phyloP scores from a whole-genome alignment of 2,329 filamentous ascomycete species.

The Pseudocercospora fuligena region DNA sequence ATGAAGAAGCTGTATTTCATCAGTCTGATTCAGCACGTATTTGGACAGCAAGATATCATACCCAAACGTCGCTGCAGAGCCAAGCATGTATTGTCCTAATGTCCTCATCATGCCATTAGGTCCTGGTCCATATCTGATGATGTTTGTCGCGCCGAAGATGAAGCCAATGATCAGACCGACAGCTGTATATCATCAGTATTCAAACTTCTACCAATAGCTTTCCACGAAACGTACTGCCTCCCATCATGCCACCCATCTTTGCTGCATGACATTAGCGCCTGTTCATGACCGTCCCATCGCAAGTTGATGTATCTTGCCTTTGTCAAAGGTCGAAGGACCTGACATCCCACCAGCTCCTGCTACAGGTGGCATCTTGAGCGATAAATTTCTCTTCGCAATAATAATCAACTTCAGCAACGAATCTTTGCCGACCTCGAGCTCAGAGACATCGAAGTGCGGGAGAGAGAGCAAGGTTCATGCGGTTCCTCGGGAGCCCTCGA shows the following conservation, averaged over 20 bases:
- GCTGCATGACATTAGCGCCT: conserved; percentile 57
- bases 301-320: conserved; percentile 57
- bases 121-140: conserved; percentile 92
- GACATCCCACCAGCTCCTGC: conserved; percentile 38
- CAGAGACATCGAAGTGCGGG: conserved; percentile 12
- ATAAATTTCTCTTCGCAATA: background rate
- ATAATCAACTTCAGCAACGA: background rate
- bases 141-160: conserved; percentile 90
- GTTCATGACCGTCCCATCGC: background rate
- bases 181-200: conserved; percentile 58
- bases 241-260: conserved; percentile 99
- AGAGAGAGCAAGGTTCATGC: conserved; percentile 4
- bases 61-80: conserved; percentile 95
- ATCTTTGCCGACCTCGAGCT: conserved; percentile 4
- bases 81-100: conserved; percentile 94
- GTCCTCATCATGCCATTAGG: conserved; percentile 93
- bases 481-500: background rate
- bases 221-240: conserved; percentile 73
- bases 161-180: conserved; percentile 97
- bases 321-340: conserved; percentile 72
- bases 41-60: conserved; percentile 50
- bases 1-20: conserved; percentile 77
- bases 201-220: background rate
- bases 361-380: conserved; percentile 40
- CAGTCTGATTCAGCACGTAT: background rate